Conservation (phyloP, 495 filamentous ascomycete species). For the Antarctomyces pellizariae region DNA sequence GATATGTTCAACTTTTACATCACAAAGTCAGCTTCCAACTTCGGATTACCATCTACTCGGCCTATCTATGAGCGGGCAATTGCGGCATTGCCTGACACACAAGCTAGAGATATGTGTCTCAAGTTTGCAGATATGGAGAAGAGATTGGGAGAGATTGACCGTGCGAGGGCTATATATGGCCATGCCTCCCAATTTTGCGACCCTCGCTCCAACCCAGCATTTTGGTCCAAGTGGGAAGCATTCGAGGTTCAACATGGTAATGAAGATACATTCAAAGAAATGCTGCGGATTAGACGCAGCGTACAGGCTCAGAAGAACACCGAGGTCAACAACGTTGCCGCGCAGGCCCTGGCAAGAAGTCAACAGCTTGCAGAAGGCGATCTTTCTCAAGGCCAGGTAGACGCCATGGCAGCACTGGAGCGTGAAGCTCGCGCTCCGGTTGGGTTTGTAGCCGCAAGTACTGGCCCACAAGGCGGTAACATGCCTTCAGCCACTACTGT, state of each 20-base stretch:
- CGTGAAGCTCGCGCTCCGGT: constrained; percentile 69
- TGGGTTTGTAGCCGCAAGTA: constrained; percentile 77
- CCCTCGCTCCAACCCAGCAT: constrained; percentile 64
- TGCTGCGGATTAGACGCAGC: constrained; percentile 91
- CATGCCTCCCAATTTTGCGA: constrained; percentile 96
- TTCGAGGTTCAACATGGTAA: constrained; percentile 97
- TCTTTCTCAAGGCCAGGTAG: constrained; percentile 24
- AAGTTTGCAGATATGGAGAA: constrained; percentile 99
- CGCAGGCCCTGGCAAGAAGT: constrained; percentile 70
- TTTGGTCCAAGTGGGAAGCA: constrained; percentile 92
- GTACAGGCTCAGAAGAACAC: constrained; percentile 97
- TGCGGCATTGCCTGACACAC: constrained; percentile 70
- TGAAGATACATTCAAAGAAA: constrained; percentile 98
- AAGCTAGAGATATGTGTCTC: constrained; percentile 93
- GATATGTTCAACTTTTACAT: constrained; percentile 99
- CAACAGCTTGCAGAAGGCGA: constrained; percentile 32
- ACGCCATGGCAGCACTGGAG: constrained; percentile 84
- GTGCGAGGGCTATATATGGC: constrained; percentile 83
- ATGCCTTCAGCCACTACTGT: constrained; percentile 21
- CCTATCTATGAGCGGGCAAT: constrained; percentile 95
- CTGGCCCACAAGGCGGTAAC: constrained; percentile 53
- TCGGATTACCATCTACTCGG: constrained; percentile 84
- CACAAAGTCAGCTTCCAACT: constrained; percentile 95
- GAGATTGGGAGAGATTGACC: constrained; percentile 84
- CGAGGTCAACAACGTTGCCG: constrained; percentile 95